Evolutionary conservation across 192 early-diverging fungal genomes (phyloP).

Genomic region (Umbelopsis ramanniana): DNA sequence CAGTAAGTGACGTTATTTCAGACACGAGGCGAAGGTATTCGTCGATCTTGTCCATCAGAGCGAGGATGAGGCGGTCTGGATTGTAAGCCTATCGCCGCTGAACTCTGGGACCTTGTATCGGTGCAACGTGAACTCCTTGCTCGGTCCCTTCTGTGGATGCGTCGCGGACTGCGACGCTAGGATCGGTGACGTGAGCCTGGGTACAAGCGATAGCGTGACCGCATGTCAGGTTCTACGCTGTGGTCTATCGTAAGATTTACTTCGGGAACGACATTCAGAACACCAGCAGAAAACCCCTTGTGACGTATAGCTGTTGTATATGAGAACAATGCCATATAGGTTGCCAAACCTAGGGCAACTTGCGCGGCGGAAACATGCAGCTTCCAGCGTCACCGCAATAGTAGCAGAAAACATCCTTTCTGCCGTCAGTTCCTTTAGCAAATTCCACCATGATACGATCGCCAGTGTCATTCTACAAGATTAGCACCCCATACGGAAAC

Average conservation of each 20-base stretch:
- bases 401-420: constrained; percentile 25
- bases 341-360: too few relatives aligned
- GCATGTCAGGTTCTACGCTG: neutral
- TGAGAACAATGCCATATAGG: too few relatives aligned
- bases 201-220: neutral
- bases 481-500: too few relatives aligned
- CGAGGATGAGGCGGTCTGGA: neutral
- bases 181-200: neutral
- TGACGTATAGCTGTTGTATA: too few relatives aligned
- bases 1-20: too few relatives aligned
- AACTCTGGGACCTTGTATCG: neutral
- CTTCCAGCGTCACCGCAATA: constrained; percentile 30
- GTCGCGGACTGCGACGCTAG: neutral
- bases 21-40: neutral
- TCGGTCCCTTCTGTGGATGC: neutral
- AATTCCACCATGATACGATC: constrained; percentile 33
- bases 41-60: neutral
- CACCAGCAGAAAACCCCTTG: neutral
- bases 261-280: neutral
- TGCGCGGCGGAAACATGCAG: neutral
- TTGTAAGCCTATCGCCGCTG: neutral
- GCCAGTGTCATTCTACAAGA: constrained; percentile 24
- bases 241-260: neutral
- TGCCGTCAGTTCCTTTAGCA: constrained; percentile 25
- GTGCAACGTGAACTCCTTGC: neutral